Evolutionary conservation across 805 yeast species (phyloP), one percentile per base, ranked within the genome.

Genomic region (Hermanozyma aechmeae): DNA sequence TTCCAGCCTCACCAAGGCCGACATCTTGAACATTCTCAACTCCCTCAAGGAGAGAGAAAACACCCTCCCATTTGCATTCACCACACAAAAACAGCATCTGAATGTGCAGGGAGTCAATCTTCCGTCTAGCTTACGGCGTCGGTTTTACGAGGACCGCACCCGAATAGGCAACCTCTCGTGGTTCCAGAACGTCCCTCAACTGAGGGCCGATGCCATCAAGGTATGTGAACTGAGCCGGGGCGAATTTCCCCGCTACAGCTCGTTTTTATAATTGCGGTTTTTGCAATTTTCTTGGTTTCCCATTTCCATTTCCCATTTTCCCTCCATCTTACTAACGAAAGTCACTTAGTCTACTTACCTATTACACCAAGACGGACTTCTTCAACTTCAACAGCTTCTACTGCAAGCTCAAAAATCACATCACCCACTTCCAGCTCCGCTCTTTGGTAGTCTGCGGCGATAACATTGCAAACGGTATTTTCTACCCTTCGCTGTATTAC

Each of bases 361-460:
- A 37, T 37, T 28, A 38, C 18, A 34, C 47, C 8, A 45, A 40
- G 18, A 55, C 65, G 6, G 61, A 62, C 22, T 58, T 65, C 29
- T 65, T 45, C 38, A 44, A 42, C 33, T 63, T 60, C 36, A 48
- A 57, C 20, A 53, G 50, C 29, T 67, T 61, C 38, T 65, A 48
- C 49, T 47, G 61, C 33, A 48, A 52, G 34, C 58, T 75, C 6
- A 63, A 61, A 29, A 70, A 76, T 5, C 64, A 60, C 37, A 52
- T 72, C 9, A 62, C 67, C 13, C 80, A 76, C 52, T 73, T 73
- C 45, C 80, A 74, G 49, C 53, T 75, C 19, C 50, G 80, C 11
- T 65, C 71, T 32, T 49, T 73, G 27, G 62, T 75, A 6, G 58
- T 61, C 31, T 65, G 54, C 38, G 56, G 54, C 18, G 48, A 49